Evolutionary conservation across 257 asterid genomes (phyloP), one percentile per base, ranked within the genome.

Genomic region (Solanum sejunctum): DNA sequence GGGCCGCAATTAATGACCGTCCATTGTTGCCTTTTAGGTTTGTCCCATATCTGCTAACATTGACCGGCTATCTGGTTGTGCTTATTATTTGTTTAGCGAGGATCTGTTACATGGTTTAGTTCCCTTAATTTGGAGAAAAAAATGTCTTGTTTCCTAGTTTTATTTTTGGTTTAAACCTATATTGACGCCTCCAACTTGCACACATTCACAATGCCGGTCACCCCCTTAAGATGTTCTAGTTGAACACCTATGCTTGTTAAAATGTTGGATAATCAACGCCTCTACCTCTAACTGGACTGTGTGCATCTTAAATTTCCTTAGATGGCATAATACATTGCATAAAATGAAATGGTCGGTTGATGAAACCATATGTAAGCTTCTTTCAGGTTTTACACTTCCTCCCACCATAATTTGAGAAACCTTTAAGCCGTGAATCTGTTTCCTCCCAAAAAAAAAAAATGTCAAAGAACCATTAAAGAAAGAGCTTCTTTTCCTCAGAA

Each of bases 1-100:
- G 99, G 99, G 99, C 99, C 85, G 98, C 98, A 23, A 96, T 96
- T 82, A 96, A 96, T 85, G 94, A 90, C 84, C 91, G 94, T 36
- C 98, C 97, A 64, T 91, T 96, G 81, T 85, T 96, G 85, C 98
- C 99, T n/a, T 96, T 95, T 89, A 93, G 98, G 99, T 94, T 69
- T 67, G 93, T 55, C 83, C 80, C 88, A 54, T 72, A 78, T 43
- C 84, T 70, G 75, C 49, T 82, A 13, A 13, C 71, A 63, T 18
- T 41, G 23, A 60, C 57, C 26, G 43, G 18, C 12, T 5, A 18
- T 84, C 61, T 12, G 52, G 23, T 15, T 36, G 15, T 72, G 28
- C 12, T 23, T 26, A 70, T 75, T 70, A 39, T 41, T 84, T 72
- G 55, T 80, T 49, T 58, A 72, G 20, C n/a, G 57, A n/a, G 26